Base-by-base conservation (phyloP, 306 rosid species). In the Inga laurina region DNA sequence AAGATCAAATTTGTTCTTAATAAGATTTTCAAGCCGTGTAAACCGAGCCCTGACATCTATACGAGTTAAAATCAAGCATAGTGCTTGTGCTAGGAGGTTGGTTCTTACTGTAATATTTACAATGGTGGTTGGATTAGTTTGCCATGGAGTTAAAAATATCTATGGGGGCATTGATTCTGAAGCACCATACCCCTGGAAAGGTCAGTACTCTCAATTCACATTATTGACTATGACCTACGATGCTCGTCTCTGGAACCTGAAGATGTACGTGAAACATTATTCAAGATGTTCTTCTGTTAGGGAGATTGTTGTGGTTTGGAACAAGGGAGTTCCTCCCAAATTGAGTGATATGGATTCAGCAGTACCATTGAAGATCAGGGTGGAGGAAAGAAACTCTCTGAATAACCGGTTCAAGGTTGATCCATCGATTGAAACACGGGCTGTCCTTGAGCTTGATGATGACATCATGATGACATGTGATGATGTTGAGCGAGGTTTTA, bases 291-390 rank as follows among this genome's bases (percentile, higher is more conserved):
- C 99, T 44, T 97, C 99, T 0, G 98, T 97, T 67, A 75, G 90
- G 65, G 99, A 97, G 81, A 97, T 97, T n/a, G 98, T 97, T 74
- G 99, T 97, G 61, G 94, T 97, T 71, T 97, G 99, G 99, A 97
- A 97, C 97, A 97, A 94, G 87, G 99, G 99, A 73, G 82, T 78
- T n/a, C 95, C 98, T 74, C 98, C 99, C 0, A 51, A 91, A 35
- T 0, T 72, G 77, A 88, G 90, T 56, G 98, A 94, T 84, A 89
- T 97, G 46, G 99, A 97, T 87, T 94, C 99, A 0, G 91, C 88
- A 0, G 99, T 97, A 74, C 99, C 98, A 0, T 90, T 97, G 34
- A 88, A 95, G 85, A 89, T 94, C 84, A 91, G 99, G 86, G 71
- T 83, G 44, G 99, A 97, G 87, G 86, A 94, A 64, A 78, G 83